These are phyloP conservation scores for Conticribra weissflogii DNA, from an alignment of 108 stramenopile species.

Conservation along the genomic window DNA sequence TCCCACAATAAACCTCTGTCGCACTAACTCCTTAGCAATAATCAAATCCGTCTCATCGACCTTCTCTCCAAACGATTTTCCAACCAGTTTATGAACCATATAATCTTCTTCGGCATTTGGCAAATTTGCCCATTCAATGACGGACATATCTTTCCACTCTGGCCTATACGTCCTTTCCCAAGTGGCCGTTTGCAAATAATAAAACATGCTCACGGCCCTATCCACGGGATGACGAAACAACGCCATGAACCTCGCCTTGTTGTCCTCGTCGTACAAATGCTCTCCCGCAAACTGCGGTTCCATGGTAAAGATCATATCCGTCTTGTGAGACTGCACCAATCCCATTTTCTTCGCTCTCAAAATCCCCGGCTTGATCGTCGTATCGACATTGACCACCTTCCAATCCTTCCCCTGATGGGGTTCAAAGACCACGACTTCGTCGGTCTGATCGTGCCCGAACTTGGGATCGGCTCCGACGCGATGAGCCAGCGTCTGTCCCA, in stretches of 20 bases:
- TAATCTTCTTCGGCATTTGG: slow-evolving; percentile 29
- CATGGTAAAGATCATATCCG: slow-evolving; percentile 57
- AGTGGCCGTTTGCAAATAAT: slow-evolving; percentile 44
- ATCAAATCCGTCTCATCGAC: slow-evolving; percentile 31
- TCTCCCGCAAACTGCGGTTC: slow-evolving; percentile 43
- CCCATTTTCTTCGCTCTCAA: slow-evolving; percentile 35
- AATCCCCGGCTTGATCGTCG: slow-evolving; percentile 46
- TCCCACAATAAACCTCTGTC: slow-evolving; percentile 50
- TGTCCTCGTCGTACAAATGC: slow-evolving; percentile 36
- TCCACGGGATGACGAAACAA: slow-evolving; percentile 53
- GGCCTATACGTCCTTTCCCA: slow-evolving; percentile 52
- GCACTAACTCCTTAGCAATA: slow-evolving; percentile 49
- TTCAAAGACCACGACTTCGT: slow-evolving; percentile 35
- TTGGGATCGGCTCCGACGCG: slow-evolving; percentile 43
- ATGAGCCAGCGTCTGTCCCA: slow-evolving; percentile 43
- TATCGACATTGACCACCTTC: slow-evolving; percentile 55
- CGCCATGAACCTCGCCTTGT: slow-evolving; percentile 46
- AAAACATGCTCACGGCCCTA: slow-evolving; percentile 43
- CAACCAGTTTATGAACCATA: slow-evolving; percentile 31
- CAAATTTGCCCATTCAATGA: slow-evolving; percentile 47
- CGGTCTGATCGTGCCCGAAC: slow-evolving; percentile 29
- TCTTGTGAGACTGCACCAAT: slow-evolving; percentile 27
- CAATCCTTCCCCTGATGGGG: slow-evolving; percentile 32
- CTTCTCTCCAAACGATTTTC: slow-evolving; percentile 20
- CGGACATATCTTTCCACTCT: slow-evolving; percentile 36